phyloP scores from a whole-genome alignment of 345 rosid species.

The Kernera saxatilis region DNA sequence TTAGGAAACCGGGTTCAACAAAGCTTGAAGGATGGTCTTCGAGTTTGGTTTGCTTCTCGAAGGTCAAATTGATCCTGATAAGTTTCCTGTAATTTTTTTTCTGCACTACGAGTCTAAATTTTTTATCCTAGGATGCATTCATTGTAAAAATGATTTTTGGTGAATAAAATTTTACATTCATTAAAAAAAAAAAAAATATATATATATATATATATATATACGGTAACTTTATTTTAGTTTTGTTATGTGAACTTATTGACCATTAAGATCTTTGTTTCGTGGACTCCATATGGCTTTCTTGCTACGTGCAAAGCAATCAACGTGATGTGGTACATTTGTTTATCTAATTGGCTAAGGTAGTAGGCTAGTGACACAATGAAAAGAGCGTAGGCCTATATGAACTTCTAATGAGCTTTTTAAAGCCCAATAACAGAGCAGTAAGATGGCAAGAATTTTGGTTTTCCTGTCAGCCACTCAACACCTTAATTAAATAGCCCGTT shows the following conservation, averaged over 20 bases:
- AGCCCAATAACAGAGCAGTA: neutral
- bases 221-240: neutral
- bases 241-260: neutral
- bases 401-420: neutral
- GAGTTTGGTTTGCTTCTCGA: no score
- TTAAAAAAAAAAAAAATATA: no score
- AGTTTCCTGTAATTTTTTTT: no score
- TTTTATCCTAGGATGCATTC: no score
- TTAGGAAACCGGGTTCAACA: no score
- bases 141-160: no score
- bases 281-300: constrained; percentile 14
- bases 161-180: no score
- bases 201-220: no score
- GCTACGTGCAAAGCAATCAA: constrained; percentile 27
- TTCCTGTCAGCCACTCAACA: neutral
- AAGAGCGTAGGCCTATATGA: neutral
- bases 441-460: neutral
- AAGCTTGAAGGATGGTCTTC: no score
- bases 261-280: constrained; percentile 22
- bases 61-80: no score
- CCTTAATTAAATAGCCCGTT: no score
- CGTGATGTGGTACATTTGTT: neutral
- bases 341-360: neutral
- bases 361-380: neutral
- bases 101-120: no score